Percentiles rank a stretch among this genome's conserved stretches.
phyloP scores from a whole-genome alignment of 208 protist species.

The Paratrypanosoma confusum region DNA sequence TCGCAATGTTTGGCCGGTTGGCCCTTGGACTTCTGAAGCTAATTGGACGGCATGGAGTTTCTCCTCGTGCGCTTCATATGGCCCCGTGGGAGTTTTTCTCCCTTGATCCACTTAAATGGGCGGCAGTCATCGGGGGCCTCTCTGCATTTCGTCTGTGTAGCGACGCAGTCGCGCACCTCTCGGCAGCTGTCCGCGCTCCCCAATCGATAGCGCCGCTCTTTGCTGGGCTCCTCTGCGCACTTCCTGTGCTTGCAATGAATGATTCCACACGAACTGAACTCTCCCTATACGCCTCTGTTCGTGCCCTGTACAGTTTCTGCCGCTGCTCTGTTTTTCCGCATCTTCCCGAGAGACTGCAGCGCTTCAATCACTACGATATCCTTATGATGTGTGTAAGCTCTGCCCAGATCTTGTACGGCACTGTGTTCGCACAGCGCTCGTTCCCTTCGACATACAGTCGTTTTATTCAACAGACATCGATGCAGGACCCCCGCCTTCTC shows the following conservation, averaged over 20 bases:
- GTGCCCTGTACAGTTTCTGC: slow-evolving; percentile 52
- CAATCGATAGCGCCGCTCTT: slow-evolving; percentile 35
- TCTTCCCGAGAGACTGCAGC: slow-evolving; percentile 27
- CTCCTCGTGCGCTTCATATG: slow-evolving; percentile 13
- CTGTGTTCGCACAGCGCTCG: slow-evolving; percentile 59
- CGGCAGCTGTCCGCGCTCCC: slow-evolving; percentile 13
- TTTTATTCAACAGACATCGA: slow-evolving; percentile 52
- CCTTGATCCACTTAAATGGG: slow-evolving; percentile 71
- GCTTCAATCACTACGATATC: slow-evolving; percentile 75
- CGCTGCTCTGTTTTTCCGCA: slow-evolving; percentile 44
- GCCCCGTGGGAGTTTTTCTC: slow-evolving; percentile 54
- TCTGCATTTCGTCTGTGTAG: slow-evolving; percentile 58
- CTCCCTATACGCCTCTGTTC: slow-evolving; percentile 65
- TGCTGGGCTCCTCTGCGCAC: slow-evolving; percentile 46
- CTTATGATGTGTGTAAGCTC: slow-evolving; percentile 66
- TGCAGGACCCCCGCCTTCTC: slow-evolving; percentile 51
- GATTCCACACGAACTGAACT: slow-evolving; percentile 59
- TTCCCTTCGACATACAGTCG: slow-evolving; percentile 58
- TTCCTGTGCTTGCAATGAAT: slow-evolving; percentile 68
- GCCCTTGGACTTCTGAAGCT: slow-evolving; percentile 56
- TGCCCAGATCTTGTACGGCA: slow-evolving; percentile 65
- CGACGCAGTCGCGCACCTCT: slow-evolving; percentile 22
- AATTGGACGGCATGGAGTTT: slow-evolving; percentile 36
- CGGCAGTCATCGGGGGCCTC: slow-evolving; percentile 47
- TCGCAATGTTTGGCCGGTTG: slow-evolving; percentile 42